Percentiles rank a stretch among this genome's conserved stretches.
These are phyloP conservation scores for Botrytis fabae DNA, from an alignment of 2,329 filamentous ascomycete species.

Conservation along the genomic window DNA sequence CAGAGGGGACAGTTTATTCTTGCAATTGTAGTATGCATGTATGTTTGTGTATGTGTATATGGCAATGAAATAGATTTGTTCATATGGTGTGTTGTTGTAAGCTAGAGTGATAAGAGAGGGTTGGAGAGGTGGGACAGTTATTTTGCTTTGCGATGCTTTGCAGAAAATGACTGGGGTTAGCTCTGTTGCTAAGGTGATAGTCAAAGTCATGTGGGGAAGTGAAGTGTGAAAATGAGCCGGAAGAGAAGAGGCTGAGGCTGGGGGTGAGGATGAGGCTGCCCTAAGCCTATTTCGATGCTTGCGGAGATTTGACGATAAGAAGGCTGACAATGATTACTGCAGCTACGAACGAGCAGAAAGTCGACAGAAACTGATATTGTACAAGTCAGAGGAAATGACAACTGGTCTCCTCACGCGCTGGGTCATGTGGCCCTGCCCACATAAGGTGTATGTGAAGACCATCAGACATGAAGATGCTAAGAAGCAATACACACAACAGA, in stretches of 20 bases:
- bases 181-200: constrained; percentile 14
- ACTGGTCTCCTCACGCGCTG: neutral
- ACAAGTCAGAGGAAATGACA: neutral
- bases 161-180: constrained; percentile 10
- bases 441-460: neutral
- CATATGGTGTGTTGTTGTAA: neutral
- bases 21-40: neutral
- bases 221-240: neutral
- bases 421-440: neutral
- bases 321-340: neutral
- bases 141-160: constrained; percentile 9
- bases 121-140: neutral
- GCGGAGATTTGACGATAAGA: neutral
- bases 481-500: neutral
- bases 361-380: neutral
- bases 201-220: constrained; percentile 7
- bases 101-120: constrained; percentile 1
- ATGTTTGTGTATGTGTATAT: neutral
- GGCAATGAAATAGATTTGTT: neutral
- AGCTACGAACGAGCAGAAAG: neutral
- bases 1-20: neutral
- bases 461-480: neutral
- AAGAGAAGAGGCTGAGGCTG: neutral
- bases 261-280: neutral
- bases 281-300: neutral